These are phyloP conservation scores for Jaltomata sinuosa DNA, from an alignment of 257 asterid genomes.

Conservation along the genomic window DNA sequence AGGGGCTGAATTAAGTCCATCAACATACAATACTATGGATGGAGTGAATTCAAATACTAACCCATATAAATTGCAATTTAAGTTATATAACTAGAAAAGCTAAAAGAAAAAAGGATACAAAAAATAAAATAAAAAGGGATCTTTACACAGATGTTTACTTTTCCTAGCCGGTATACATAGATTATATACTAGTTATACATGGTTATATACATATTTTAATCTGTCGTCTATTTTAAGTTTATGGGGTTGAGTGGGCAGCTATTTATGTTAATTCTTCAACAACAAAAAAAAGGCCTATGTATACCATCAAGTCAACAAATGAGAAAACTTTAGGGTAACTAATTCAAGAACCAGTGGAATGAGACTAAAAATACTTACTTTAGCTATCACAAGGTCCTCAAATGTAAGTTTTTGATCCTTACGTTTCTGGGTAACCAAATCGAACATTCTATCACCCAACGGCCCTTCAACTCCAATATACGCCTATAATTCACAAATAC, in stretches of 20 bases:
- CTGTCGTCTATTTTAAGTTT: background rate
- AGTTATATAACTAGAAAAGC: background rate
- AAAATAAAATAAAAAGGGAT: background rate
- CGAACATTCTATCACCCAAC: conserved; percentile 68
- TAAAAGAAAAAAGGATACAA: background rate
- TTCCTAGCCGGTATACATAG: background rate
- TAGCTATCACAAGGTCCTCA: conserved; percentile 86
- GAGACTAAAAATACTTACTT: conserved; percentile 28
- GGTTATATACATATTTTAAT: background rate
- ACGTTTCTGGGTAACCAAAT: conserved; percentile 66
- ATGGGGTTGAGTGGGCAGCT: background rate
- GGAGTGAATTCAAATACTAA: background rate
- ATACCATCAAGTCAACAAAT: background rate
- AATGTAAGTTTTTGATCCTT: conserved; percentile 63
- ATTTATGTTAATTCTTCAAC: background rate
- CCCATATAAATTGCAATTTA: background rate
- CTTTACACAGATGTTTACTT: background rate
- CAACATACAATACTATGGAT: background rate
- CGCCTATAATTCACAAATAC: conserved; percentile 21
- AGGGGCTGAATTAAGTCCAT: too few species aligned
- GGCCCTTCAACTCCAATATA: conserved; percentile 70
- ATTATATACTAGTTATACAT: background rate
- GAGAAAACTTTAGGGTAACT: background rate
- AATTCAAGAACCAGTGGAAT: background rate
- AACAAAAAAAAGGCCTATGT: background rate